These are phyloP conservation scores for Tetradesmus obliquus DNA, from an alignment of 139 green algal genomes.

Conservation along the genomic window DNA sequence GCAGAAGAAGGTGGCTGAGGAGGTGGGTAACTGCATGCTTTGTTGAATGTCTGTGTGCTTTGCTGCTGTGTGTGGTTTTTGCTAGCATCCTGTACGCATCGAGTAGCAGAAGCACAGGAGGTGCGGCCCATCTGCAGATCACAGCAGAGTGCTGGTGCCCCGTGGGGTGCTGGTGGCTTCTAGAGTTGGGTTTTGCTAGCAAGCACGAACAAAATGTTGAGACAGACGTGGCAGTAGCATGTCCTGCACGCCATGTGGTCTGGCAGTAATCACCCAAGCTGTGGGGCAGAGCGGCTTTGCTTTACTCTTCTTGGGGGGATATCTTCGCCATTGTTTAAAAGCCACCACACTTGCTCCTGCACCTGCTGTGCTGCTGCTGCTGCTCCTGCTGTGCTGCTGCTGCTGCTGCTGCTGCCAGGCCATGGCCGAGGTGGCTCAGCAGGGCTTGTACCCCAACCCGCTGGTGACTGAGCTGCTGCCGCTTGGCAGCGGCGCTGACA, in stretches of 20 bases:
- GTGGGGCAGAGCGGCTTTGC: no score
- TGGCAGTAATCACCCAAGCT: no score
- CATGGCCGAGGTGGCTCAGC: slow-evolving; percentile 42
- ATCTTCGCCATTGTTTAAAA: no score
- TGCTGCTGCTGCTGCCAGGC: background rate
- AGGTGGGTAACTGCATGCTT: slow-evolving; percentile 5
- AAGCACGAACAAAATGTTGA: no score
- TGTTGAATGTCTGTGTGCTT: background rate
- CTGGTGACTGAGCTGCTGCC: slow-evolving; percentile 61
- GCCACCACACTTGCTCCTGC: no score
- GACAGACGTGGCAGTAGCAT: no score
- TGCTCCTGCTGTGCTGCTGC: background rate
- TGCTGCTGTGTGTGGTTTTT: background rate
- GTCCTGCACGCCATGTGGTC: no score
- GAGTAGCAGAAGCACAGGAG: no score
- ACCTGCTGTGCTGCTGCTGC: background rate
- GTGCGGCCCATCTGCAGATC: no score
- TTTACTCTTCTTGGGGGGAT: no score
- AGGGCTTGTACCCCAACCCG: slow-evolving; percentile 40
- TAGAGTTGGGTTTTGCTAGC: no score
- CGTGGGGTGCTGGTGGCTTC: background rate
- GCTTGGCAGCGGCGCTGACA: slow-evolving; percentile 17
- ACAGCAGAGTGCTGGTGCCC: background rate
- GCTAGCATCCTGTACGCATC: no score
- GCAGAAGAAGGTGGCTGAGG: slow-evolving; percentile 59